Evolutionary conservation across 2,329 filamentous ascomycete species (phyloP), one percentile per base, ranked within the genome.

Genomic region (Xylariaceae sp.): DNA sequence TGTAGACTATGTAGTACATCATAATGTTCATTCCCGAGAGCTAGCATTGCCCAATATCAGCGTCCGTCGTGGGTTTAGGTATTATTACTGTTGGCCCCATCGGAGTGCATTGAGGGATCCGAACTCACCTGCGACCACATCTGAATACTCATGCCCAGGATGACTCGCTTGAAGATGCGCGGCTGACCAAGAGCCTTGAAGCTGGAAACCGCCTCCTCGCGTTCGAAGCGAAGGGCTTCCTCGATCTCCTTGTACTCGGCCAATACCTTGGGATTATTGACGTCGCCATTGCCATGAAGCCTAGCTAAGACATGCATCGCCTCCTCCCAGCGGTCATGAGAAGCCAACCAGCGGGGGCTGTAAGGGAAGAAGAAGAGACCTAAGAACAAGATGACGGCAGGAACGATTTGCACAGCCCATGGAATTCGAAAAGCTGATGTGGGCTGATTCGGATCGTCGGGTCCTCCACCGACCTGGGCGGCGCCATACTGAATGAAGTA

Each of bases 301-400:
- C 72, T 64, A 0, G 82, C 83, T 16, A 88, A 75, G 40, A 82
- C 78, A 18, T 74, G 62, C 40, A 83, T 73, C 0, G 82, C 82
- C 63, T 89, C 80, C 28, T 88, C 84, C 76, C 85, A 87, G 1
- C 82, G 77, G 56, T 86, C 86, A 60, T 86, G 79, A 14, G 78
- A 78, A 5, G 87, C 87, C 6, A 90, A 73, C 86, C 87, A 90
- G 48, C 87, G 78, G 0, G 88, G 88, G 45, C 77, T 86, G 58
- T 80, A 80, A 1, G 81, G 82, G 58, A 86, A 79, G 69, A 84
- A 84, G 63, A 82, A 76, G 17, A 84, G 72, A 1, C 81, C 81
- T 22, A 77, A 61, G 43, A 86, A 72, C 1, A 84, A 71, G 13
- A 82, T 62, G 12, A 78, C 60, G 0, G 74, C 80, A 0, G 81